These are phyloP conservation scores for Cladosporium halotolerans DNA, from an alignment of 2,329 filamentous ascomycete species.

Conservation along the genomic window DNA sequence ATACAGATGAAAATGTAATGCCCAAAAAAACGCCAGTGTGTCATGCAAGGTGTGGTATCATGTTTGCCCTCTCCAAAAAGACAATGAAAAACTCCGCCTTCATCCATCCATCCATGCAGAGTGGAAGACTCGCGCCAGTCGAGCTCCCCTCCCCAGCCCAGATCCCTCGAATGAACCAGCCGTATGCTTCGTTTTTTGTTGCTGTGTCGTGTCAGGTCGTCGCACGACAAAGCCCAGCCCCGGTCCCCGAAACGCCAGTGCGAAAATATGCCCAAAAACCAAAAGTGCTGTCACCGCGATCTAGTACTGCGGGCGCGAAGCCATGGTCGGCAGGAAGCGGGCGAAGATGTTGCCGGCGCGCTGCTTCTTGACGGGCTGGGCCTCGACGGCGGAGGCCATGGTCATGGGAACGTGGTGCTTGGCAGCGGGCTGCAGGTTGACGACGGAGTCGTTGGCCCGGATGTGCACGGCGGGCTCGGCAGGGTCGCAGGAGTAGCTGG, in stretches of 20 bases:
- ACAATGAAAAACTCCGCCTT: neutral
- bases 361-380: conserved; percentile 31
- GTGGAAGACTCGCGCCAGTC: neutral
- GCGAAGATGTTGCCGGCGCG: conserved; percentile 33
- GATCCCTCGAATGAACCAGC: neutral
- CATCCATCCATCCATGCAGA: neutral
- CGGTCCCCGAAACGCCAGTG: neutral
- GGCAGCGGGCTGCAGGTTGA: conserved; percentile 35
- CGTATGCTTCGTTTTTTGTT: neutral
- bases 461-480: conserved; percentile 27
- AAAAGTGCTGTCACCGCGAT: neutral
- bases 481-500: conserved; percentile 26
- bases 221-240: neutral
- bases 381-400: conserved; percentile 24
- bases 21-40: neutral
- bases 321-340: conserved; percentile 31
- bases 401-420: conserved; percentile 21
- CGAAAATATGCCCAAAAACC: neutral
- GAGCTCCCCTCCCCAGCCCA: neutral
- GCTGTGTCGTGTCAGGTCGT: neutral
- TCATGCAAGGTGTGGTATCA: neutral
- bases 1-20: neutral
- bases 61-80: neutral
- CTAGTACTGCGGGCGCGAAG: conserved; percentile 9
- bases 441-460: conserved; percentile 35